These are phyloP conservation scores for Amylocarpus encephaloides DNA, from an alignment of 2,329 filamentous ascomycete species.

Conservation along the genomic window DNA sequence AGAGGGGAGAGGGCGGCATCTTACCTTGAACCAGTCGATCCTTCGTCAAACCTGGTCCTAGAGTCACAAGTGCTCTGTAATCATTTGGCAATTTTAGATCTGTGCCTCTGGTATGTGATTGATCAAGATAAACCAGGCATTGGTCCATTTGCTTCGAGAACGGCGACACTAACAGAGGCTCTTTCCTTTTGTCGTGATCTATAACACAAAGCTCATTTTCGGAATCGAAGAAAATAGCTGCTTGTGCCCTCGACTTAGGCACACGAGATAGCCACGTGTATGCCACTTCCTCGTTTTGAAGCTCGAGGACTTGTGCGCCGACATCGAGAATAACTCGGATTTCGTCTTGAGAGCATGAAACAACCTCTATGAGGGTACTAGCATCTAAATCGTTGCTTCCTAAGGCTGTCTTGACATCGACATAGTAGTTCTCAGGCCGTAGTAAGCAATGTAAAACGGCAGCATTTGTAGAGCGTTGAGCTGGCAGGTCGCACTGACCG, in stretches of 20 bases:
- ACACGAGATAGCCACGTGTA: slow-evolving; percentile 42
- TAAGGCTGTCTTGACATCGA: slow-evolving; percentile 19
- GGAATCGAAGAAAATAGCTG: slow-evolving; percentile 52
- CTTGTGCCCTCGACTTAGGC: slow-evolving; percentile 30
- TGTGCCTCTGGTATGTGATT: slow-evolving; percentile 63
- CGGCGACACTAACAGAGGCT: slow-evolving; percentile 50
- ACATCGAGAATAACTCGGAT: slow-evolving; percentile 62
- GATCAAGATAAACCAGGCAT: slow-evolving; percentile 64
- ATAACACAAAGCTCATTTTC: slow-evolving; percentile 49
- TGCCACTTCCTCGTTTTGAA: slow-evolving; percentile 50
- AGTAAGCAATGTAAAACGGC: slow-evolving; percentile 55
- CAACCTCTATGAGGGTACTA: slow-evolving; percentile 38
- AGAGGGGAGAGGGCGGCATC: slow-evolving; percentile 8
- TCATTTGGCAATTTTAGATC: slow-evolving; percentile 55
- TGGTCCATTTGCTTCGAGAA: slow-evolving; percentile 48
- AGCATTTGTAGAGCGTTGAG: slow-evolving; percentile 59
- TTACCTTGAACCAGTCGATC: slow-evolving; percentile 63
- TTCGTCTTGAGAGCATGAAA: slow-evolving; percentile 34
- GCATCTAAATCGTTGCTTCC: slow-evolving; percentile 27
- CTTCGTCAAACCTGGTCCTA: slow-evolving; percentile 60
- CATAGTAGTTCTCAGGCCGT: slow-evolving; percentile 41
- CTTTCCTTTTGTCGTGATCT: slow-evolving; percentile 39
- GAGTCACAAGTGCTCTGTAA: slow-evolving; percentile 60
- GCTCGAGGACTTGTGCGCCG: slow-evolving; percentile 61
- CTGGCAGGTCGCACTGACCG: slow-evolving; percentile 44